phyloP scores from a whole-genome alignment of 352 stramenopile genomes.

The Plasmopara muralis region DNA sequence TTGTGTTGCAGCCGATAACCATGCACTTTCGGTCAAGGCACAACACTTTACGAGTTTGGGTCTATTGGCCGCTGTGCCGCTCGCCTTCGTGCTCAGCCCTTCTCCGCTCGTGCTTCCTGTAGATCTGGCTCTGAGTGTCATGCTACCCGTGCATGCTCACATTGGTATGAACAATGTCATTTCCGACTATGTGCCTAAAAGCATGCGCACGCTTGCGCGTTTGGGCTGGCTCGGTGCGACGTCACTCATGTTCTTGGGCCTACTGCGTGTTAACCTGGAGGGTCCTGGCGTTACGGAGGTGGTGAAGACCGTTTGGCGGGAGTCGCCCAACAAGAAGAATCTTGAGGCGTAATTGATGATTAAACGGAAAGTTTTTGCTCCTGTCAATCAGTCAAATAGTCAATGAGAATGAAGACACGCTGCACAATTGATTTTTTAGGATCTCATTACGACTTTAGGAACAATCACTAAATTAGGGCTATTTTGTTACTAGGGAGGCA shows the following conservation, averaged over 20 bases:
- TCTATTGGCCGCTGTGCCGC: constrained; percentile 51
- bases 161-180: constrained; percentile 93
- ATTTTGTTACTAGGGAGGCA: neutral
- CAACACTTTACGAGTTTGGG: constrained; percentile 53
- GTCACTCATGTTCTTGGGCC: constrained; percentile 71
- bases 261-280: constrained; percentile 80
- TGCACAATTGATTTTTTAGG: too few species aligned
- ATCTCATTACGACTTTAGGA: too few species aligned
- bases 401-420: constrained; percentile 19
- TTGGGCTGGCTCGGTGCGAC: constrained; percentile 67
- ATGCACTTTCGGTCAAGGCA: constrained; percentile 52
- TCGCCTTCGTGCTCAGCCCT: constrained; percentile 74
- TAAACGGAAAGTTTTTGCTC: constrained; percentile 2
- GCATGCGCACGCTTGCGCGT: constrained; percentile 43
- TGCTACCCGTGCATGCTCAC: constrained; percentile 87
- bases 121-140: constrained; percentile 70
- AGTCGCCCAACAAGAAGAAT: constrained; percentile 67
- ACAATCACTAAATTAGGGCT: too few species aligned
- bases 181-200: constrained; percentile 91
- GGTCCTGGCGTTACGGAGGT: constrained; percentile 82
- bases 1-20: constrained; percentile 57
- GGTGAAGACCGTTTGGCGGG: constrained; percentile 81
- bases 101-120: constrained; percentile 64
- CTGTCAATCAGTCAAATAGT: constrained; percentile 8
- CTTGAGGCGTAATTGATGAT: constrained; percentile 19